Evolutionary conservation across 495 filamentous ascomycete species (phyloP), one percentile per base, ranked within the genome.

Genomic region (Neurospora pannonica): DNA sequence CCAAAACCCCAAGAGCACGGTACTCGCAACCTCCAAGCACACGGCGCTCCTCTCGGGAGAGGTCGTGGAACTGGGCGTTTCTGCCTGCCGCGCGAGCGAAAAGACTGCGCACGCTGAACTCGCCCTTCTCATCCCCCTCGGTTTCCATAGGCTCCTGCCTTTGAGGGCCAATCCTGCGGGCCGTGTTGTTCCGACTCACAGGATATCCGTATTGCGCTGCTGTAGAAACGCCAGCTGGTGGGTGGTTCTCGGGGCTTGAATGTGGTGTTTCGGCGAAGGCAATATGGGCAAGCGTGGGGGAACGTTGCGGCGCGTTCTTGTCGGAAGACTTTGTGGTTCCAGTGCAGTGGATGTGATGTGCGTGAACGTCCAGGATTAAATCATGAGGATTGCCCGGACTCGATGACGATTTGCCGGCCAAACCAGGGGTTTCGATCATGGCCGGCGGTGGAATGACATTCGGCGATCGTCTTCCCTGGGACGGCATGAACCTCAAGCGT

Each of bases 21-120:
- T 96, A 96, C 81, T 97, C 94, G 69, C 89, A 90, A 2, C 93
- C 93, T 34, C 92, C 93, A 6, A 97, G 87, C 72, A 87, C 83
- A 72, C 92, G 90, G 13, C 93, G 88, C 78, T 97, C 92, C 24
- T 87, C 87, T 6, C 85, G 82, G 5, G 88, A 89, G 17, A 97
- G 82, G 39, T 87, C 88, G 78, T 92, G 87, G 78, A 96, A 94
- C 75, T 92, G 90, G 13, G 89, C 90, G 80, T 95, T 95, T 21
- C 92, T 86, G 3, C 90, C 89, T 24, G 91, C 84, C 46, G 81
- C 79, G 72, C 77, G 76, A 38, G 76, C 72, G 42, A 84, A 76
- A 70, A 84, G 79, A 48, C 75, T 71, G 24, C 77, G 72, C 70
- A 77, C 71, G 46, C 60, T 62, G 43, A 75, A 73, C 2, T 74